These are phyloP conservation scores for Gracilariopsis chorda DNA, from an alignment of 23 red algal genomes.

Conservation along the genomic window DNA sequence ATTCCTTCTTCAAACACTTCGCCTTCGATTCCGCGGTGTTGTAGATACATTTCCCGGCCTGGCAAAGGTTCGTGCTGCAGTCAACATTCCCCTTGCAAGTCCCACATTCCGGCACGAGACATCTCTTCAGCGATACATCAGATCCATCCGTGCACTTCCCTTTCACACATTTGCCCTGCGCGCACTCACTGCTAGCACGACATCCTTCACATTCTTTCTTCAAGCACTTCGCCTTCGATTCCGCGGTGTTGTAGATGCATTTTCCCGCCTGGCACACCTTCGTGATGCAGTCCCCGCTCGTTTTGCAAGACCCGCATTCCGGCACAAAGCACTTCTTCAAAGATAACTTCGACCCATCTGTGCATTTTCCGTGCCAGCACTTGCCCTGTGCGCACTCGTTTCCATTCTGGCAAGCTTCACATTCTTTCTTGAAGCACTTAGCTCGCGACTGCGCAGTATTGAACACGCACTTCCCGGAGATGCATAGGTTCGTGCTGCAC, in stretches of 20 bases:
- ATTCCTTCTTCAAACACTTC: conserved; percentile 60
- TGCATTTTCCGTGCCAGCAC: conserved; percentile 29
- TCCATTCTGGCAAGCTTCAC: neutral
- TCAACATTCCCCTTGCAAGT: neutral
- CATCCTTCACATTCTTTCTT: conserved; percentile 40
- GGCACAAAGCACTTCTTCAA: conserved; percentile 4
- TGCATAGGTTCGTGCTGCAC: neutral
- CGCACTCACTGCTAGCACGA: neutral
- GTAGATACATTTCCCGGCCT: conserved; percentile 7
- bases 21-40: neutral
- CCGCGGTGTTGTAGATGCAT: neutral
- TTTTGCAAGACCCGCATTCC: neutral
- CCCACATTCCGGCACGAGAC: conserved; percentile 4
- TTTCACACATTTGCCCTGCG: neutral
- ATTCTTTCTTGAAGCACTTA: conserved; percentile 40
- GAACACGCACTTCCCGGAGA: neutral
- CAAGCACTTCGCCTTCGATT: conserved; percentile 19
- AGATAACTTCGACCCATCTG: neutral
- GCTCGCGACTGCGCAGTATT: neutral
- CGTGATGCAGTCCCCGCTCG: neutral
- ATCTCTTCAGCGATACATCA: neutral
- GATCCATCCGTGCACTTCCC: neutral
- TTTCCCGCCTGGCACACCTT: conserved; percentile 11
- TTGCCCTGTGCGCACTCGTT: neutral
- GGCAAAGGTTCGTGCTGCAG: conserved; percentile 14